phyloP scores from a whole-genome alignment of 2,329 filamentous ascomycete genomes.

The Ophiostoma australiae region DNA sequence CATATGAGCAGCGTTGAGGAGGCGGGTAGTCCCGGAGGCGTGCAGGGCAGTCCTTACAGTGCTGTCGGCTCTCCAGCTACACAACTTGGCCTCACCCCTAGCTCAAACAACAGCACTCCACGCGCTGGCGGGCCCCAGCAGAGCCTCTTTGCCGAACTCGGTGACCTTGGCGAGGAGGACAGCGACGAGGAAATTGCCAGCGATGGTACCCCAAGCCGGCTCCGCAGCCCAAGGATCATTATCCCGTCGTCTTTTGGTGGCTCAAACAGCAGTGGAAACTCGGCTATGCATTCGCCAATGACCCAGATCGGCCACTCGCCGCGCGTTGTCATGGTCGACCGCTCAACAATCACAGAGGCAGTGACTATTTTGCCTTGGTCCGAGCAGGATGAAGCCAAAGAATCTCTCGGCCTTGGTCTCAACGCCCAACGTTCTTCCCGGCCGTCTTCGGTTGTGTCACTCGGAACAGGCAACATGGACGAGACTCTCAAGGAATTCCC shows the following conservation, averaged over 20 bases:
- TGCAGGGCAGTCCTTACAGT: slow-evolving; percentile 49
- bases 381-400: slow-evolving; percentile 18
- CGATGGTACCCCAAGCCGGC: slow-evolving; percentile 52
- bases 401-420: not conserved
- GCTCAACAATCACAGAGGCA: slow-evolving; percentile 57
- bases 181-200: slow-evolving; percentile 66
- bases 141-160: slow-evolving; percentile 87
- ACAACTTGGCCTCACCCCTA: slow-evolving; percentile 38
- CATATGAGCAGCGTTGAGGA: slow-evolving; percentile 57
- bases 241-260: slow-evolving; percentile 37
- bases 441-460: slow-evolving; percentile 24
- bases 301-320: slow-evolving; percentile 48
- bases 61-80: slow-evolving; percentile 23
- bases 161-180: slow-evolving; percentile 63
- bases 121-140: slow-evolving; percentile 56
- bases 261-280: slow-evolving; percentile 18
- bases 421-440: slow-evolving; percentile 16
- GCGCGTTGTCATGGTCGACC: slow-evolving; percentile 55
- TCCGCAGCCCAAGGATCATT: slow-evolving; percentile 42
- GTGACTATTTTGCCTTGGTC: slow-evolving; percentile 38
- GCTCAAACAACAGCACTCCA: slow-evolving; percentile 46
- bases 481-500: slow-evolving; percentile 53
- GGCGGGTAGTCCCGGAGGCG: slow-evolving; percentile 35
- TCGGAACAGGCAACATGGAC: slow-evolving; percentile 35
- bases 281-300: slow-evolving; percentile 41